Conservation (phyloP, 108 stramenopile species). For the Cyclotella atomus region DNA sequence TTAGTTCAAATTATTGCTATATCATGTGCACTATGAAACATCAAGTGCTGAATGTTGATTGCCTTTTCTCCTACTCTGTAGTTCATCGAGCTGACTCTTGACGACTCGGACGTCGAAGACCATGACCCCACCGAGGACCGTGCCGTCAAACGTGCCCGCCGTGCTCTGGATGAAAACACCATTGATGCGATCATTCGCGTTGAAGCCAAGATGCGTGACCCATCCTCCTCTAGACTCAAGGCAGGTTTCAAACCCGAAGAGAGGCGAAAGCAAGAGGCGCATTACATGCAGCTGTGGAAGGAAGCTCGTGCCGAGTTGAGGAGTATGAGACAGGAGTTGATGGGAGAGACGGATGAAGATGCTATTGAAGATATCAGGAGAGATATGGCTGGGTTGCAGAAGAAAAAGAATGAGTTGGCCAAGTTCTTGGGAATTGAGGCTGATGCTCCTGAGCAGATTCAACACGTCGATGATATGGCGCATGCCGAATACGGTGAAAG, state of each 20-base stretch:
- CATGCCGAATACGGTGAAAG: no score
- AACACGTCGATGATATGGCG: no score
- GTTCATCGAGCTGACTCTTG: conserved; percentile 2
- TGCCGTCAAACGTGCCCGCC: conserved; percentile 10
- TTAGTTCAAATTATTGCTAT: not conserved
- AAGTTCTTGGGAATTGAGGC: conserved; percentile 7
- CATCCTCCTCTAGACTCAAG: not conserved
- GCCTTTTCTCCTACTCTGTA: not conserved
- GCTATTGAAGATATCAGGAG: not conserved
- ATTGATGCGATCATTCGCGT: conserved; percentile 3
- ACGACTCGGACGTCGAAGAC: not conserved
- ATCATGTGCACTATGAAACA: not conserved
- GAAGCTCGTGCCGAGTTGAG: not conserved
- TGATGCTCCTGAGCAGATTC: no score
- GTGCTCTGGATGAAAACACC: conserved; percentile 6
- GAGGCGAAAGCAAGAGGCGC: not conserved
- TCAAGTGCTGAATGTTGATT: no score
- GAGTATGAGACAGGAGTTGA: not conserved
- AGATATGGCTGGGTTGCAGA: conserved; percentile 19
- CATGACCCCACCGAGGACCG: not conserved
- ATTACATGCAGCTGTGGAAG: conserved; percentile 6
- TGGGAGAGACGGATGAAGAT: conserved; percentile 2
- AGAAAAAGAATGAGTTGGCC: conserved; percentile 18
- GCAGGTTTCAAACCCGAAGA: not conserved
- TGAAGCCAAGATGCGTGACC: conserved; percentile 2